Evolutionary conservation across 2,329 filamentous ascomycete genomes (phyloP), one percentile per base, ranked within the genome.

Genomic region (Microdochium paspali): DNA sequence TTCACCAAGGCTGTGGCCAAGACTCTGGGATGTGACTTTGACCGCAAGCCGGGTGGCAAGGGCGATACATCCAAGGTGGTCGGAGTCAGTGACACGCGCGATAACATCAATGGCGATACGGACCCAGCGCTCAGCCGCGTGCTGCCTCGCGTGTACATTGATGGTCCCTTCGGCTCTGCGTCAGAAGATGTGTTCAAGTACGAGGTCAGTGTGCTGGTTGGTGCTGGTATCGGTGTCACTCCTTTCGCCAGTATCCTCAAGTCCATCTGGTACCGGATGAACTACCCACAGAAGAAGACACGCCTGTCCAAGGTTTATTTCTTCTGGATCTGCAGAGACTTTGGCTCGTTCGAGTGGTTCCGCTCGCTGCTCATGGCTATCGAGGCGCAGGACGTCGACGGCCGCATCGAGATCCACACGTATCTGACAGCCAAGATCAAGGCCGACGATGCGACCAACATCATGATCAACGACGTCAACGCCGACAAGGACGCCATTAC

Each of bases 201-300:
- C 63, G 87, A 91, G 67, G 76, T 88, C 32, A 79, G 86, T 5
- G 72, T 90, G 24, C 77, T 91, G n/a, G 84, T 86, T 50, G 87
- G 87, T 50, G 87, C 86, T 1, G 87, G 87, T 64, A 91, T 91
- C 53, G 87, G 87, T 54, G 86, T 90, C 12, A 91, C 87, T n/a
- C 87, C 87, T 0, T 91, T 90, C 67, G 87, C 87, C 12, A 89
- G 85, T 0, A 90, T 91, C 56, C 76, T 91, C 60, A 94, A 94
- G 73, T 90, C 85, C 46, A 91, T 94, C 67, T 94, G 88, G 88
- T 94, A 93, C 72, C 81, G 87, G 45, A 90, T 91, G 84, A 91
- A 90, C 74, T 90, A 88, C 67, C 85, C 85, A 2, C 83, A 87
- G 63, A 80, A 84, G 66, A 85, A 85, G 69, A 90, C 86, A 2